Base-by-base conservation (phyloP, 73 alveolate species). In the Paraurostyla sp. region DNA sequence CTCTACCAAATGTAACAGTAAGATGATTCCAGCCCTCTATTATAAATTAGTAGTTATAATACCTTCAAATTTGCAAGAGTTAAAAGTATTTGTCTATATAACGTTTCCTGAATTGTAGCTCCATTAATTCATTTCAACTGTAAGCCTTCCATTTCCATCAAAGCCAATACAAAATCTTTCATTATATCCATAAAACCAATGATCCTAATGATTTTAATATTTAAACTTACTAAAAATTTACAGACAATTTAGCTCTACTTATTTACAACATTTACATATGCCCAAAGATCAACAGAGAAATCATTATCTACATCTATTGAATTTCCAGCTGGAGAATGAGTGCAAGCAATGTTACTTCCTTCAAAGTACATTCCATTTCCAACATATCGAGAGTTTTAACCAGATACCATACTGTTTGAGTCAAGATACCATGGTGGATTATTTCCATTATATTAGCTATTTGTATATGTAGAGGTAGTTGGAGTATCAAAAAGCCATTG, bases 331-430 rank as follows among this genome's bases (percentile, higher is more conserved):
- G 76, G 76, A 4, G 82, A 2, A 38, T 65, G 82, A 3, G 82
- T 65, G 58, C 82, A 65, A 13, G 82, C 23, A 13, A 65, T 36
- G 20, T 38, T 16, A 40, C 41, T 35, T 11, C 82, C 82, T 40
- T 65, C 82, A 65, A 36, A 65, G 22, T 65, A 38, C 56, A 65
- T 40, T 2, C 82, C 82, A 40, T 65, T 65, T 3, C 82, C 82
- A 11, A 40, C 32, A 65, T 18, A 65, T 22, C 82, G 35, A 3
- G 59, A 23, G 18, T 18, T 38, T 7, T 56, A 29, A 13, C 82
- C 82, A 9, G 23, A 1, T 11, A 20, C 46, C 29, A 65, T 2
- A 13, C 60, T 38, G 41, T 65, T 65, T 38, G 56, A 65, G 25
- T 65, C 82, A 18, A 38, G 13, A 35, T 36, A 65, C 6, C 35